Base-by-base conservation (phyloP, 768 basidiomycete genomes). In the Trametes sanguinea region DNA sequence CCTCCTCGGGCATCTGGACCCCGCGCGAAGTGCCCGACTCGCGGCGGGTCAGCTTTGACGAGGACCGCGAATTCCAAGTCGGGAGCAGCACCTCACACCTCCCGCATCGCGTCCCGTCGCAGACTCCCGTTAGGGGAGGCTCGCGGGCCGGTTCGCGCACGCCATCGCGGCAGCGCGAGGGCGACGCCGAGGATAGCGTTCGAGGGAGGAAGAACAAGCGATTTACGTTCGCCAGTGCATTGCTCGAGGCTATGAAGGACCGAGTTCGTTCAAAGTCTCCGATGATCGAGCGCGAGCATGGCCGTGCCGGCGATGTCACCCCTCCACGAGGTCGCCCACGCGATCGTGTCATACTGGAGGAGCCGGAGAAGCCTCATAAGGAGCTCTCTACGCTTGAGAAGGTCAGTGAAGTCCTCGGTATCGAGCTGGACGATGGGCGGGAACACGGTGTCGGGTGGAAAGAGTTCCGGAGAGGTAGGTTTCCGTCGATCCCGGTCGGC, bases 391-490 rank as follows among this genome's bases (percentile, higher is more conserved):
- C 78, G 37, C 72, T 80, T 4, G 73, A 72, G 32, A 76, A 75
- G 44, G 69, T 80, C 33, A 72, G 79, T 4, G 81, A 77, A 42
- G 77, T 77, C 9, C 69, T 82, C 13, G 77, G 76, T 51, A 58
- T 75, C 16, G 76, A 79, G 9, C 61, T 62, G 30, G 77, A 77
- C 4, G 79, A 81, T 45, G 75, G 67, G 32, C 77, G 80, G 58
- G 79, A 80, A 27, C 71, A 71, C 4, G 78, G 77, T 11, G 76
- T 81, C 53, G 80, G 81, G 4, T 98, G 94, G 93, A 88, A 89
- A 71, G 89, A 95, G 73, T 96, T 96, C 73, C 85, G 87, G 68
- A 87, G 90, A 77, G 95, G 94, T 90, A 56, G n/a, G n/a, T n/a
- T n/a, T n/a, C n/a, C n/a, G n/a, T n/a, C n/a, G n/a, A n/a, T n/a